Evolutionary conservation across 2,329 filamentous ascomycete species (phyloP), one percentile per base, ranked within the genome.

Genomic region (Pseudogymnoascus sp.): DNA sequence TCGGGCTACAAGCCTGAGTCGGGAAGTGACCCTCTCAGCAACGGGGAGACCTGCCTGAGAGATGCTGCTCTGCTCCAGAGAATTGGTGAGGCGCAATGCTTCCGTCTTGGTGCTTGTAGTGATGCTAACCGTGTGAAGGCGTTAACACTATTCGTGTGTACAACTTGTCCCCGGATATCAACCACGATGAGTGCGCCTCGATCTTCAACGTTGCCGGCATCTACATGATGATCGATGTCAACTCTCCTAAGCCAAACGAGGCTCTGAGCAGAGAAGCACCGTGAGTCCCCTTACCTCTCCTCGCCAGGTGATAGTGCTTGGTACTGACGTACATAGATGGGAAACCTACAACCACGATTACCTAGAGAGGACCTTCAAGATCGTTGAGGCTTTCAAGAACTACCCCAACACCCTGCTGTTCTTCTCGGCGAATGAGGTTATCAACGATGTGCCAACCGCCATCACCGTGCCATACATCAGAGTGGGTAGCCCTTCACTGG

Each of bases 361-460:
- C 71, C 74, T 87, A 61, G 86, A 86, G 75, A 81, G 83, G 66
- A 87, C 83, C 39, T 87, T 87, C 70, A 82, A 82, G 63, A 78
- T 87, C 57, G 83, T 86, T 25, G 84, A 87, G 75, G 82, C 83
- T 38, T 87, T 87, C 76, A 82, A 82, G 76, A 77, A 75, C 74
- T 87, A 86, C 70, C 83, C 83, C 69, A 87, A 87, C 75, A 84
- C 83, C 9, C 76, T 86, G n/a, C 77, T 81, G 62, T 91, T 88
- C 81, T 91, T 91, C 78, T 86, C 87, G 50, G 88, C 85, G 62
- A 91, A 91, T 74, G 88, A 91, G 75, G 86, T 91, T 69, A 89
- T 90, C 74, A 86, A 88, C 73, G 78, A 86, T 65, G 77, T 83
- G 58, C 71, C 78, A 47, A 86, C 82, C 37, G 86, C 83, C 64